Conservation (phyloP, 805 yeast species). For the Candida cerambycidarum region DNA sequence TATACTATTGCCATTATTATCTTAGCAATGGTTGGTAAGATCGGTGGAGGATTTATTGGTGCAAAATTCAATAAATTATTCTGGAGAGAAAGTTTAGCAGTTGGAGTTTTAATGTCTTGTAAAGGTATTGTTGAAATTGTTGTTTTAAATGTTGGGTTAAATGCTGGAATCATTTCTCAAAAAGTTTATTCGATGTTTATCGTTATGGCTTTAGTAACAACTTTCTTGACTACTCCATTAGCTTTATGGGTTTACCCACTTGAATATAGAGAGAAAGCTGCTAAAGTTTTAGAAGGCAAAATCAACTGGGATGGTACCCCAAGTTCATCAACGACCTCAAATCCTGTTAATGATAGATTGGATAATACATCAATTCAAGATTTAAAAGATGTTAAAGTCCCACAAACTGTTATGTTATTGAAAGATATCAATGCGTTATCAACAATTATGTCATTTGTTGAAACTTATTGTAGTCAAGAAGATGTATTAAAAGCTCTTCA, state of each 20-base stretch:
- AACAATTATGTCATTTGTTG: conserved; percentile 29
- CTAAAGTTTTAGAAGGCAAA: conserved; percentile 26
- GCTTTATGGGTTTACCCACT: conserved; percentile 63
- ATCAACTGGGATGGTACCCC: conserved; percentile 27
- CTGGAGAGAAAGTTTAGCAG: conserved; percentile 74
- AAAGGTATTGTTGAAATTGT: conserved; percentile 87
- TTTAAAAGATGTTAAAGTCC: conserved; percentile 14
- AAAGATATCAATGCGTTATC: conserved; percentile 34
- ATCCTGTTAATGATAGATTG: not conserved
- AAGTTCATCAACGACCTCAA: conserved; percentile 1
- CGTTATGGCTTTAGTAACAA: conserved; percentile 76
- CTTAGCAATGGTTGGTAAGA: conserved; percentile 67
- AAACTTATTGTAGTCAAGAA: conserved; percentile 18
- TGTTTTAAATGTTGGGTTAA: conserved; percentile 70
- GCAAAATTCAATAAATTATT: conserved; percentile 60
- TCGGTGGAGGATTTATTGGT: conserved; percentile 64
- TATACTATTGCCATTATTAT: conserved; percentile 65
- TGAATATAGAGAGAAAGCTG: conserved; percentile 53
- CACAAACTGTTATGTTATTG: conserved; percentile 28
- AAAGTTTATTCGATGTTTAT: conserved; percentile 77
- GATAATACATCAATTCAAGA: conserved; percentile 6
- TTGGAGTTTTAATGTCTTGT: conserved; percentile 83
- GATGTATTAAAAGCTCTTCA: conserved; percentile 50
- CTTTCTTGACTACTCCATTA: conserved; percentile 78
- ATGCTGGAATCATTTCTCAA: conserved; percentile 63